Percentiles rank a stretch among this genome's conserved stretches.
Conservation (phyloP, 2,329 filamentous ascomycete species). For the Cladosporium sp. region DNA sequence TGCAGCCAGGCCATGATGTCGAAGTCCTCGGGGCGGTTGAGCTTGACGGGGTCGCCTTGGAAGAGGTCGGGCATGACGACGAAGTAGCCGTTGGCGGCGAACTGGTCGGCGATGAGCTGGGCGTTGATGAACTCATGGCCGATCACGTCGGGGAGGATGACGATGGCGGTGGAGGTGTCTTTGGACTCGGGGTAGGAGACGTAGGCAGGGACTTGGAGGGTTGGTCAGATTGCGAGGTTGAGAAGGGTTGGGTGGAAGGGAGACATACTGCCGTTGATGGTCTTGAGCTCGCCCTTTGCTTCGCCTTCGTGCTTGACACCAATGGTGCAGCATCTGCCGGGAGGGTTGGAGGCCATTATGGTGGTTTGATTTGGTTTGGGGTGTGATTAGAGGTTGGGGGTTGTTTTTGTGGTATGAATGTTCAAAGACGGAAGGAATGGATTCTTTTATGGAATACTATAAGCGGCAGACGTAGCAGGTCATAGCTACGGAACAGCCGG, state of each 20-base stretch:
- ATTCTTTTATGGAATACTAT: not conserved
- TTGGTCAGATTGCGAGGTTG: constrained; percentile 13
- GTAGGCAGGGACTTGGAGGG: constrained; percentile 54
- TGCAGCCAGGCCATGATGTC: constrained; percentile 54
- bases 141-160: constrained; percentile 60
- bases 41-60: constrained; percentile 62
- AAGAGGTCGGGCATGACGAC: constrained; percentile 70
- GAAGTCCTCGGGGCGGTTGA: constrained; percentile 52
- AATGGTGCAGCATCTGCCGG: constrained; percentile 40
- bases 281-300: constrained; percentile 37
- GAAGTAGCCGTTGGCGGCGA: constrained; percentile 71
- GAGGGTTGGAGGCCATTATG: constrained; percentile 40
- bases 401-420: not conserved
- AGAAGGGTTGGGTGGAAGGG: not conserved
- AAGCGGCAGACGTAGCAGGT: not conserved
- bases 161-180: constrained; percentile 55
- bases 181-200: constrained; percentile 55
- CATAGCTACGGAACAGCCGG: not conserved
- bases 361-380: not conserved
- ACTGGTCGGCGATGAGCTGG: constrained; percentile 70
- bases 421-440: not conserved
- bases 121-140: constrained; percentile 56
- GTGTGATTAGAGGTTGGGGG: not conserved
- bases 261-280: constrained; percentile 34
- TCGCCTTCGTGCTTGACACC: constrained; percentile 40